These are phyloP conservation scores for Syncephalastrum monosporum DNA, from an alignment of 371 early-diverging fungal genomes.

Conservation along the genomic window DNA sequence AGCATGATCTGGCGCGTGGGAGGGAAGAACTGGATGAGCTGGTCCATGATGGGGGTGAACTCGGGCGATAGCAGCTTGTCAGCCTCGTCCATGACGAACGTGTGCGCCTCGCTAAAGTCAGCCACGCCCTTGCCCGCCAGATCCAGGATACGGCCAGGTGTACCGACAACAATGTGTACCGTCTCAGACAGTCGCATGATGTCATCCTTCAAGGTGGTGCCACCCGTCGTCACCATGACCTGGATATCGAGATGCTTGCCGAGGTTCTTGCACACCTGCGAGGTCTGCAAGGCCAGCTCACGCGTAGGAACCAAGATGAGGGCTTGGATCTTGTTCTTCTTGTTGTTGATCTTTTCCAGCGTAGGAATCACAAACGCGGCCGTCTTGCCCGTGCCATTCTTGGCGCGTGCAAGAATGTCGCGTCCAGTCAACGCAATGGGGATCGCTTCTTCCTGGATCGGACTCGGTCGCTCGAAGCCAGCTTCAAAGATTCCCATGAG, in stretches of 20 bases:
- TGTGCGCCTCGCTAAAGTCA: slow-evolving; percentile 81
- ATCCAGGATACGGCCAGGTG: slow-evolving; percentile 98
- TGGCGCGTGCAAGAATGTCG: slow-evolving; percentile 96
- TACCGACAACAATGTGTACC: slow-evolving; percentile 96
- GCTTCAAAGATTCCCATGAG: slow-evolving; percentile 98
- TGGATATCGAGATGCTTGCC: slow-evolving; percentile 92
- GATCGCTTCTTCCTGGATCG: slow-evolving; percentile 99
- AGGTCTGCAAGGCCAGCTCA: slow-evolving; percentile 96
- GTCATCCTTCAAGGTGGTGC: slow-evolving; percentile 97
- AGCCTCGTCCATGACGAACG: slow-evolving; percentile 98
- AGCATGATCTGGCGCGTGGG: slow-evolving; percentile 92
- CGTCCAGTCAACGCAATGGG: slow-evolving; percentile 95
- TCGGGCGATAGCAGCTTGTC: slow-evolving; percentile 97
- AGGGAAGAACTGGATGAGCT: slow-evolving; percentile 83
- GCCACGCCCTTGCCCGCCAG: slow-evolving; percentile 88
- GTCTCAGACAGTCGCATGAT: slow-evolving; percentile 90
- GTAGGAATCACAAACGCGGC: slow-evolving; percentile 97
- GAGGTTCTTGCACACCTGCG: slow-evolving; percentile 92
- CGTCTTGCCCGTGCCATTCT: slow-evolving; percentile 99
- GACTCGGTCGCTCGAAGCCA: slow-evolving; percentile 98
- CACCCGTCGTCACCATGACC: slow-evolving; percentile 98
- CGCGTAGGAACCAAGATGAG: slow-evolving; percentile 95
- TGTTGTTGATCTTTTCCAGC: slow-evolving; percentile 88
- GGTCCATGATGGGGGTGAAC: slow-evolving; percentile 96
- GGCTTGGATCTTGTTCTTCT: slow-evolving; percentile 80